Conservation (phyloP, 495 filamentous ascomycete genomes). For the Tuber indicum region DNA sequence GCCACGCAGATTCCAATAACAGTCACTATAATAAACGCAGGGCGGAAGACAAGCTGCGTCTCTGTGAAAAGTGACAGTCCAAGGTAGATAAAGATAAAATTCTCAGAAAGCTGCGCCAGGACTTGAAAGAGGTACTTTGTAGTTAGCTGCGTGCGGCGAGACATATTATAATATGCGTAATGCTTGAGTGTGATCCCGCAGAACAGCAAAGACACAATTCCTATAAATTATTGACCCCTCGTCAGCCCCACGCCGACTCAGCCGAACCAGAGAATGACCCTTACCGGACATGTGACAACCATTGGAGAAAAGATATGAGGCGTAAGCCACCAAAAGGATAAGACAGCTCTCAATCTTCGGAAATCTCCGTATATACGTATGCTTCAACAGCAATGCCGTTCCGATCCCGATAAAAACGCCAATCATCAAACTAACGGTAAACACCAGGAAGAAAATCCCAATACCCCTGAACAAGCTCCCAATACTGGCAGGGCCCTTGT, state of each 20-base stretch:
- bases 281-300: constrained; percentile 89
- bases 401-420: constrained; percentile 78
- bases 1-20: constrained; percentile 86
- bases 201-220: constrained; percentile 93
- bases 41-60: constrained; percentile 77
- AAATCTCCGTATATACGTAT: constrained; percentile 82
- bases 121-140: constrained; percentile 98
- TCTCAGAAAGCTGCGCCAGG: constrained; percentile 89
- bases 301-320: constrained; percentile 95
- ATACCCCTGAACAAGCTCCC: constrained; percentile 79
- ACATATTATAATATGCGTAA: constrained; percentile 99
- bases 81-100: constrained; percentile 99
- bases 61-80: constrained; percentile 92
- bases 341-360: constrained; percentile 96
- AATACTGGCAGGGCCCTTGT: constrained; percentile 47
- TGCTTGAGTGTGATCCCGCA: constrained; percentile 98
- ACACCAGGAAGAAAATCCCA: constrained; percentile 89
- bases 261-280: constrained; percentile 17
- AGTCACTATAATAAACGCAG: constrained; percentile 88
- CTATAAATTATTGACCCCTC: constrained; percentile 47
- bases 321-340: constrained; percentile 87
- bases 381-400: constrained; percentile 82
- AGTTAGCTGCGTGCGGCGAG: constrained; percentile 88
- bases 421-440: constrained; percentile 88
- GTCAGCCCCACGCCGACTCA: neutral